A percentile compares a stretch with the other conserved stretches of the same genome.
Conservation (phyloP, 2,329 filamentous ascomycete genomes). For the Colletotrichum sp. region DNA sequence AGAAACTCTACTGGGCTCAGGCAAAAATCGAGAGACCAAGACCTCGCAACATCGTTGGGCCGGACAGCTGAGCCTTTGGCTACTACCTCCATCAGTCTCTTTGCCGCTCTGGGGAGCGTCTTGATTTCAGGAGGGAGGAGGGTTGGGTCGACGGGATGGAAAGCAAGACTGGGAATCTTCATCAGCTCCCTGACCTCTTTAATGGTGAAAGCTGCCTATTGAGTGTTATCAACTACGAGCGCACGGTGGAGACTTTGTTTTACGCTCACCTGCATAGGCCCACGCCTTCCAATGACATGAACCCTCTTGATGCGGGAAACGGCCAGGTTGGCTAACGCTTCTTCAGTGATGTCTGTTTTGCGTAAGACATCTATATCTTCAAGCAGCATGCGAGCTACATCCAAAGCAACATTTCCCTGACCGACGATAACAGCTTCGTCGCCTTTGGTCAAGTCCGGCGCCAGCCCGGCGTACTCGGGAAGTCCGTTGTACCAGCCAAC, state of each 20-base stretch:
- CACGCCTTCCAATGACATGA: conserved; percentile 85
- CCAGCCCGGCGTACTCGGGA: conserved; percentile 76
- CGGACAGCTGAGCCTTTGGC: conserved; percentile 71
- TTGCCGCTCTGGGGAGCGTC: conserved; percentile 75
- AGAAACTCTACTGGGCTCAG: conserved; percentile 78
- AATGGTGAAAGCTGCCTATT: conserved; percentile 87
- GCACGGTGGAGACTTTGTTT: background rate
- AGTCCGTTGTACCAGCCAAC: conserved; percentile 99
- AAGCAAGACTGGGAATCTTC: conserved; percentile 74
- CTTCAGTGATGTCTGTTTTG: conserved; percentile 87
- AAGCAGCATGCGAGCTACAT: conserved; percentile 88
- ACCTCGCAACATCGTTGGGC: conserved; percentile 57
- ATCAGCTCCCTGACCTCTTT: conserved; percentile 92
- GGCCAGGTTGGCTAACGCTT: conserved; percentile 76
- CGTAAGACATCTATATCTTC: conserved; percentile 75
- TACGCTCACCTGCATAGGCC: conserved; percentile 77
- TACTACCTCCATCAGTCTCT: conserved; percentile 81
- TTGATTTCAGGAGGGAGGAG: conserved; percentile 73
- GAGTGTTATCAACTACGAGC: background rate
- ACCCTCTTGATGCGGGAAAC: conserved; percentile 80
- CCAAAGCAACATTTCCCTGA: conserved; percentile 94
- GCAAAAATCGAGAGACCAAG: conserved; percentile 87
- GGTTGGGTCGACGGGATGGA: conserved; percentile 69
- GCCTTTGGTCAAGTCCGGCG: conserved; percentile 75
- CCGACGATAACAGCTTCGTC: conserved; percentile 90